Conservation (phyloP, 225 moss, liverwort and hornwort genomes). For the Sphagnum contortum region DNA sequence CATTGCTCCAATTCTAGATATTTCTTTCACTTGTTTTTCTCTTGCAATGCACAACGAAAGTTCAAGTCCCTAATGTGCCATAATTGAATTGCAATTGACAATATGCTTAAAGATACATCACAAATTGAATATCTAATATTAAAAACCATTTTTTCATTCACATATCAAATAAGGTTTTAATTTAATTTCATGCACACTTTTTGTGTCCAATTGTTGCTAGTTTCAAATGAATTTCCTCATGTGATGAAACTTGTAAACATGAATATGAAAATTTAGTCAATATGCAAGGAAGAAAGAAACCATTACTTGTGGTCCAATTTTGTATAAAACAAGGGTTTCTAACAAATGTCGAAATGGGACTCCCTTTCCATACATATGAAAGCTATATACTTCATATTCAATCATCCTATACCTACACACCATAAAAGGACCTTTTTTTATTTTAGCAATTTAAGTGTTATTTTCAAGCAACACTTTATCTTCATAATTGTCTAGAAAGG, state of each 20-base stretch:
- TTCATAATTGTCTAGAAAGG: background rate
- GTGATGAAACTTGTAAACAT: background rate
- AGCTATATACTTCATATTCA: slow-evolving; percentile 65
- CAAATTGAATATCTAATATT: too few relatives aligned
- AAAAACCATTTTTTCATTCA: too few relatives aligned
- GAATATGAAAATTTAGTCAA: background rate
- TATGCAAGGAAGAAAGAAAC: background rate
- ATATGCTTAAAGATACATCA: too few relatives aligned
- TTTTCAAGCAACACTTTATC: background rate
- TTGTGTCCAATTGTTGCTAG: too few relatives aligned
- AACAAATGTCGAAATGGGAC: slow-evolving; percentile 72
- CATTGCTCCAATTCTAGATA: slow-evolving; percentile 33
- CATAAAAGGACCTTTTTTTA: too few relatives aligned
- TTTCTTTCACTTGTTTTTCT: slow-evolving; percentile 34
- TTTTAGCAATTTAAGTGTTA: background rate
- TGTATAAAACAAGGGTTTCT: slow-evolving; percentile 76
- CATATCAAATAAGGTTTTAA: too few relatives aligned
- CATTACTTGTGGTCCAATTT: slow-evolving; percentile 77
- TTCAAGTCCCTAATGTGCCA: slow-evolving; percentile 19
- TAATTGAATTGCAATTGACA: too few relatives aligned
- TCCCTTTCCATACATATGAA: slow-evolving; percentile 52
- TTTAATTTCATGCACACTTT: too few relatives aligned
- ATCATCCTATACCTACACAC: slow-evolving; percentile 60
- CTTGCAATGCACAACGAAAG: slow-evolving; percentile 44
- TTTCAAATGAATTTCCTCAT: slow-evolving; percentile 2